Base-by-base conservation (phyloP, 2,329 filamentous ascomycete species). In the Colletotrichum cereale region DNA sequence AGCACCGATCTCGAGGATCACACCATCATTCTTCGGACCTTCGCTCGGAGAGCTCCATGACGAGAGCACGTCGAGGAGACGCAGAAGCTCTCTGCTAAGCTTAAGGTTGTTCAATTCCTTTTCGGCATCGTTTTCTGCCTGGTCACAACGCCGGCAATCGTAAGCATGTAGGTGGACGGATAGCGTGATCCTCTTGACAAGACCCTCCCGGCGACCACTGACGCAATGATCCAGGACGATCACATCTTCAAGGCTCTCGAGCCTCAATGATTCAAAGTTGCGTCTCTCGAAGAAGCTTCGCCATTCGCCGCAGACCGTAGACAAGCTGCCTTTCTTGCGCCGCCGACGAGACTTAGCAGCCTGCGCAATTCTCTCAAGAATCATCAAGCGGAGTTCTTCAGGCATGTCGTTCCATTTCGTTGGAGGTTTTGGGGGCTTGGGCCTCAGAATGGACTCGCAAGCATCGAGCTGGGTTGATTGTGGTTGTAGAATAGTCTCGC, bases 281-380 rank as follows among this genome's bases (percentile, higher is more conserved):
- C 47, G 34, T 47, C 34, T 14, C 29, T 63, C 61, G 34, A 63
- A 63, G n/a, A 55, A 63, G 12, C 2, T 16, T 16, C 50, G 48
- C 61, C 61, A 63, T 42, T 63, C 61, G 1, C 16, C 18, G 34
- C n/a, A 53, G 34, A 63, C 60, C 5, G 47, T 18, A 24, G 55
- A n/a, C 16, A 58, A 10, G 24, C 16, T 24, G 36, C 48, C 47
- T 18, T 29, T 55, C 14, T 34, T 0, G 18, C 18, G 14, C 36
- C 36, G 16, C 48, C 18, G 16, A 12, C 55, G 3, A 12, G n/a
- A n/a, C 11, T 16, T 6, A 2, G 18, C 8, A 2, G 44, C 2
- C 26, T 21, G 5, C 18, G 11, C 24, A 5, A 42, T 10, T 2
- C 31, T 12, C 36, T 44, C 26, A 4, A 63, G 26, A 7, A 63